phyloP scores from a whole-genome alignment of 2,329 filamentous ascomycete genomes.

The Aspergillus tubingensis region DNA sequence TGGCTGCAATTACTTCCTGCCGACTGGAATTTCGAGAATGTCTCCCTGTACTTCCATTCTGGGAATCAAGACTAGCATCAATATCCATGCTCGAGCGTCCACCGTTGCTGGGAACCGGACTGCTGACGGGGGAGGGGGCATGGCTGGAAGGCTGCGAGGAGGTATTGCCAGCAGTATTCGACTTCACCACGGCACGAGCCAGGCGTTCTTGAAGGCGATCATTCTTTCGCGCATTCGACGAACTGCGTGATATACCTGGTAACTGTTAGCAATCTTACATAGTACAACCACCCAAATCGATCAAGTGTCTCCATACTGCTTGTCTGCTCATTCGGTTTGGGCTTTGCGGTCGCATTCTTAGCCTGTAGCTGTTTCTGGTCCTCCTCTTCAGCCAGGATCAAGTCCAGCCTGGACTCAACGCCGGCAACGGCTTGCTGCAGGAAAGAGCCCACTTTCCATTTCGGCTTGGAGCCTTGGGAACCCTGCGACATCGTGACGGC shows the following conservation, averaged over 20 bases:
- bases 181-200: constrained; percentile 81
- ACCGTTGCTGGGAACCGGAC: constrained; percentile 49
- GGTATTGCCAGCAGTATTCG: constrained; percentile 55
- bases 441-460: constrained; percentile 71
- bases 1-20: constrained; percentile 15
- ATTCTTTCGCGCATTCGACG: constrained; percentile 68
- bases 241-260: constrained; percentile 60
- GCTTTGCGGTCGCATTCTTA: constrained; percentile 29
- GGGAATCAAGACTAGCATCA: constrained; percentile 28
- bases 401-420: constrained; percentile 90
- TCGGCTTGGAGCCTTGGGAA: constrained; percentile 53
- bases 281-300: background rate
- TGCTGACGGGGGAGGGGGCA: constrained; percentile 55
- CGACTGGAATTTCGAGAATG: constrained; percentile 12
- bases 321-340: constrained; percentile 43
- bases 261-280: constrained; percentile 26
- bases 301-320: constrained; percentile 30
- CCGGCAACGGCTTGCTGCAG: constrained; percentile 89
- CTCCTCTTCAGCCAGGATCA: constrained; percentile 78
- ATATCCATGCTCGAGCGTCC: constrained; percentile 42
- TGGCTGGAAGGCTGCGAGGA: constrained; percentile 52
- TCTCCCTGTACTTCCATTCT: constrained; percentile 26
- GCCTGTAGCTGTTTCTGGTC: constrained; percentile 21
- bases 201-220: constrained; percentile 87
- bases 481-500: constrained; percentile 36